Evolutionary conservation across 2,329 filamentous ascomycete species (phyloP).

Genomic region (Fusarium phyllophilum): DNA sequence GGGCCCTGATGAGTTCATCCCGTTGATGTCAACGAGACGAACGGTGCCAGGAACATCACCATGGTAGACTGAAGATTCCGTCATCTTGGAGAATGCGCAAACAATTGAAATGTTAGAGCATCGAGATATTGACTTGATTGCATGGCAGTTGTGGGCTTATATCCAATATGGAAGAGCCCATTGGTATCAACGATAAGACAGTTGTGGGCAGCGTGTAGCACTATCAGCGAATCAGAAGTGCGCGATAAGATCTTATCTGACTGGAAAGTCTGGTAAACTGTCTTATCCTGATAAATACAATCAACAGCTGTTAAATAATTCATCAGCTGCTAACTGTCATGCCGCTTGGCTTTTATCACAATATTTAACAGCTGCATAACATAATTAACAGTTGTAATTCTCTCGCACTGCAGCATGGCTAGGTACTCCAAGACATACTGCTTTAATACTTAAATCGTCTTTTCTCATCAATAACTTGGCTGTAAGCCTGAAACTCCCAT

Average conservation of each 20-base stretch:
- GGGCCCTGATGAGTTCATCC: neutral
- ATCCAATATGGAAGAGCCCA: neutral
- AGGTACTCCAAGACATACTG: neutral
- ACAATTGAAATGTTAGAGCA: neutral
- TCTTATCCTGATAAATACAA: neutral
- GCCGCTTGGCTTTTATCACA: too few species aligned
- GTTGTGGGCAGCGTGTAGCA: accelerated
- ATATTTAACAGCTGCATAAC: neutral
- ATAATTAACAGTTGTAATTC: neutral
- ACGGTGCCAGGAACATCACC: conserved; percentile 1
- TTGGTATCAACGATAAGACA: neutral
- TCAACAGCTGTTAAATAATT: neutral
- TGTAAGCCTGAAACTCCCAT: neutral
- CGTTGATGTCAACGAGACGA: conserved; percentile 1
- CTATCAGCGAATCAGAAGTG: neutral
- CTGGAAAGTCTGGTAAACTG: neutral
- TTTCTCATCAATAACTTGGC: too few species aligned
- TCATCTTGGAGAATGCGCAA: neutral
- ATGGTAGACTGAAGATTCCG: neutral
- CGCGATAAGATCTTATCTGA: neutral
- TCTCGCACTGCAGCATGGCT: too few species aligned
- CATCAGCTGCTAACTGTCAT: neutral
- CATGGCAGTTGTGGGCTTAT: neutral
- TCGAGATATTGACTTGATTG: too few species aligned
- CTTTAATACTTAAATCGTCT: neutral